Conservation (phyloP, 352 stramenopile species). For the Globisporangium splendens region DNA sequence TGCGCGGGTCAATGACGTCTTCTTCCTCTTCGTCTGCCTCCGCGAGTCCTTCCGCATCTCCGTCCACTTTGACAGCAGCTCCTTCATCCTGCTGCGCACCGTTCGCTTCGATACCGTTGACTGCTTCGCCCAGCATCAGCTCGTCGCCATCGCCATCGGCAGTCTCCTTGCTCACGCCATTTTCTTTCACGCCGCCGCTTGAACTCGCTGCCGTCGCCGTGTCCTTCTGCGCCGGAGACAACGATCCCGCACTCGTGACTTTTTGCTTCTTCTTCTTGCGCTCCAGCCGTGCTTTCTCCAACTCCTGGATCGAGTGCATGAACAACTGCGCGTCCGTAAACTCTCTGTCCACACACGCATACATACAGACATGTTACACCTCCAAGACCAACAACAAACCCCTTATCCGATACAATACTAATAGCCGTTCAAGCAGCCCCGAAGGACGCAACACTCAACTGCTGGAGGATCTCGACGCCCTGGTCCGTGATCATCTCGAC, state of each 20-base stretch:
- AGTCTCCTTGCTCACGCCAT: slow-evolving; percentile 3
- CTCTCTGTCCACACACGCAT: slow-evolving; percentile 39
- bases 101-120: slow-evolving; percentile 9
- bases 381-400: slow-evolving; percentile 1
- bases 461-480: slow-evolving; percentile 74
- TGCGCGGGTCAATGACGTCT: slow-evolving; percentile 81
- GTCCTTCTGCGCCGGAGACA: slow-evolving; percentile 10
- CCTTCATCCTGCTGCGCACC: slow-evolving; percentile 4
- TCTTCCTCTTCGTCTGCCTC: slow-evolving; percentile 39
- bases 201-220: slow-evolving; percentile 9
- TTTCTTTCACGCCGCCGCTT: slow-evolving; percentile 2
- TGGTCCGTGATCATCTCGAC: slow-evolving; percentile 81
- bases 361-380: background rate
- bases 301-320: slow-evolving; percentile 77
- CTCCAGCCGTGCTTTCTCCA: slow-evolving; percentile 59
- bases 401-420: no score
- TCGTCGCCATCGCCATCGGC: slow-evolving; percentile 12
- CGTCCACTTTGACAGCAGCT: slow-evolving; percentile 10
- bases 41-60: slow-evolving; percentile 1
- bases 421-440: background rate
- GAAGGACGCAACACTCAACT: slow-evolving; percentile 34
- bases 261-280: slow-evolving; percentile 65
- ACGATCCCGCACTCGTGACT: slow-evolving; percentile 6
- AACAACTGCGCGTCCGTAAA: slow-evolving; percentile 83
- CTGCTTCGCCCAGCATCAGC: slow-evolving; percentile 18